Evolutionary conservation across 768 basidiomycete genomes (phyloP).

Genomic region (Sistotremastrum niveocremeum): DNA sequence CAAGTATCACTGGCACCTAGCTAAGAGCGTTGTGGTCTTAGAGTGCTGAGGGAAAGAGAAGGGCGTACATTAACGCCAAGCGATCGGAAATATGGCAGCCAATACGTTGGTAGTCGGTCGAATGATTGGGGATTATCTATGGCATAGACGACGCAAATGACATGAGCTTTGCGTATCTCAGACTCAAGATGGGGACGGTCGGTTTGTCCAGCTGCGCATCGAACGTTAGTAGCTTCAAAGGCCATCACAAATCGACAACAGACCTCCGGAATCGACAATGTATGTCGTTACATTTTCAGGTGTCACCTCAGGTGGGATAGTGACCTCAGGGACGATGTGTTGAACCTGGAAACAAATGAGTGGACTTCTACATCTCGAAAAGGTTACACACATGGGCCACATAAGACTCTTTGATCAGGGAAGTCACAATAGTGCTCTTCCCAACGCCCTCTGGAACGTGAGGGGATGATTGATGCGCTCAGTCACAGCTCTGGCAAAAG

Average conservation of each 20-base stretch:
- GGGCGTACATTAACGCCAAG: constrained; percentile 82
- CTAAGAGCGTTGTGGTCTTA: neutral
- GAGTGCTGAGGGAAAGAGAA: constrained; percentile 2
- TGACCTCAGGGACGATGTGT: constrained; percentile 91
- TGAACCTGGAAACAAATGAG: constrained; percentile 50
- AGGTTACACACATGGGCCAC: constrained; percentile 59
- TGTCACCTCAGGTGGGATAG: constrained; percentile 93
- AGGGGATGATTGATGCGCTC: constrained; percentile 3
- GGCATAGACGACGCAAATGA: constrained; percentile 94
- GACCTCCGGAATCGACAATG: constrained; percentile 95
- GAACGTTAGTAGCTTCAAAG: constrained; percentile 2
- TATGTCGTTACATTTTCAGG: constrained; percentile 97
- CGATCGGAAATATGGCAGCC: constrained; percentile 90
- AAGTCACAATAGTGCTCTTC: constrained; percentile 95
- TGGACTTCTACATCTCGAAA: constrained; percentile 1
- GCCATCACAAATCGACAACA: constrained; percentile 15
- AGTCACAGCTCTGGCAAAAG: constrained; percentile 3
- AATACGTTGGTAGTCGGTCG: constrained; percentile 94
- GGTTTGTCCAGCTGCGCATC: constrained; percentile 56
- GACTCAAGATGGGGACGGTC: constrained; percentile 84
- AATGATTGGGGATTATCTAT: constrained; percentile 96
- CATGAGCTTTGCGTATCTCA: constrained; percentile 94
- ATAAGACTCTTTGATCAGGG: constrained; percentile 91
- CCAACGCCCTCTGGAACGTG: constrained; percentile 74
- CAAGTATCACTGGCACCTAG: constrained; percentile 90